Conservation (phyloP, 2,329 filamentous ascomycete species). For the Fusarium pininemorale region DNA sequence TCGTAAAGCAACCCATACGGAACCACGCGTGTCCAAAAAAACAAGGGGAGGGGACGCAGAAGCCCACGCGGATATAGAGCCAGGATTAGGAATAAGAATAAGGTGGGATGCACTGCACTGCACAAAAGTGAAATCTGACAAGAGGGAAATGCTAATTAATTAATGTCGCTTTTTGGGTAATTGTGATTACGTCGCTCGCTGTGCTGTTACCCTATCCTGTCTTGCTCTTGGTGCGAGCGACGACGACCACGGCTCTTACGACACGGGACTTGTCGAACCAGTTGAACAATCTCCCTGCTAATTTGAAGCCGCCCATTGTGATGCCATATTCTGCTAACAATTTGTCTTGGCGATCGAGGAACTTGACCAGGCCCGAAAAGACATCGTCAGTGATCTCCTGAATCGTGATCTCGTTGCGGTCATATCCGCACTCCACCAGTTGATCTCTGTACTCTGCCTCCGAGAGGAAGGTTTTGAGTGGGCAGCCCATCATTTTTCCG, state of each 20-base stretch:
- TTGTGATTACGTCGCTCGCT: not conserved
- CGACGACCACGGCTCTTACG: conserved; percentile 49
- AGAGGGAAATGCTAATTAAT: not conserved
- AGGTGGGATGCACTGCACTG: not conserved
- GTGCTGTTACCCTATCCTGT: conserved; percentile 8
- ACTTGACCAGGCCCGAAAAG: conserved; percentile 58
- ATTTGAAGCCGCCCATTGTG: conserved; percentile 48
- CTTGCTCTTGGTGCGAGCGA: conserved; percentile 42
- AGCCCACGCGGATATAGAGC: conserved; percentile 18
- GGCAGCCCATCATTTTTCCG: conserved; percentile 58
- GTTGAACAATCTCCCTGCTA: conserved; percentile 50
- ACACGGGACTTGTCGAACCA: conserved; percentile 50
- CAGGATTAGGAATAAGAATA: not conserved
- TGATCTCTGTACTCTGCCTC: conserved; percentile 55
- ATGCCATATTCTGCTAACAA: conserved; percentile 49
- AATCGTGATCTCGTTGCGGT: conserved; percentile 51
- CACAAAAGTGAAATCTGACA: not conserved
- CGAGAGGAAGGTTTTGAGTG: conserved; percentile 59
- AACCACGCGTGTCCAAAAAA: not conserved
- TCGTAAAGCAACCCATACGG: not conserved
- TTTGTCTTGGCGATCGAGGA: conserved; percentile 50
- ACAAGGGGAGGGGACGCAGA: not conserved
- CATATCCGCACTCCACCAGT: conserved; percentile 59
- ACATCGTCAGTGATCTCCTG: conserved; percentile 63
- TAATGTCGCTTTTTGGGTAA: not conserved